Evolutionary conservation across 768 basidiomycete species (phyloP).

Genomic region (Mycena chlorophos): DNA sequence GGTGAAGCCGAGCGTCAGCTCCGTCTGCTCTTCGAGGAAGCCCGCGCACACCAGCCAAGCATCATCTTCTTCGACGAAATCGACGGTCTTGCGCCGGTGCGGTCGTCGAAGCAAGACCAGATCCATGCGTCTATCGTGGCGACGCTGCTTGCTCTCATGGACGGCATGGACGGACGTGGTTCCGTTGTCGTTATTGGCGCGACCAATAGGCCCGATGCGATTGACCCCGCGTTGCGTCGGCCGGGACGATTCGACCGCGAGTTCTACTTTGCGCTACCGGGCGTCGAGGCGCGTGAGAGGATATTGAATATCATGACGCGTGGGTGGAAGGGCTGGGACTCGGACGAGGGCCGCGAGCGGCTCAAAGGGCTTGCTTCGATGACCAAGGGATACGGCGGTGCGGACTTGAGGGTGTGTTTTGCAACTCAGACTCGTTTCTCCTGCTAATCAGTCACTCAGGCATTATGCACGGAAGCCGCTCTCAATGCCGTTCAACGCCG

Average conservation of each 20-base stretch:
- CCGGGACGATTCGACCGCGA: conserved; percentile 97
- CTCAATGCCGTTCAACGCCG: conserved; percentile 93
- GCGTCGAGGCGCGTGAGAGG: conserved; percentile 78
- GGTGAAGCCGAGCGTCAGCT: conserved; percentile 98
- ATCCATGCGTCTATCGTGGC: conserved; percentile 98
- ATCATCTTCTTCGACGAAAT: conserved; percentile 99
- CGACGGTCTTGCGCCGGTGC: conserved; percentile 95
- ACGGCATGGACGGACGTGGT: conserved; percentile 98
- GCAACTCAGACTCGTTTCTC: conserved; percentile 13
- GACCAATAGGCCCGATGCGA: conserved; percentile 96
- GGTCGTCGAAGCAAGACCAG: conserved; percentile 98
- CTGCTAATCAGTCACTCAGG: conserved; percentile 53
- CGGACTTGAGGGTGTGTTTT: conserved; percentile 82
- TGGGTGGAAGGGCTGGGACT: conserved; percentile 85
- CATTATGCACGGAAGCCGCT: conserved; percentile 94
- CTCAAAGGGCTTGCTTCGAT: conserved; percentile 70
- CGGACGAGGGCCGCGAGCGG: conserved; percentile 32
- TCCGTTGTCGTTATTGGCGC: conserved; percentile 98
- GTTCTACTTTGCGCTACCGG: conserved; percentile 95
- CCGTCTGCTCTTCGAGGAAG: conserved; percentile 93
- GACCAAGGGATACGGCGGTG: conserved; percentile 97
- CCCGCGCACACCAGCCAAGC: conserved; percentile 85
- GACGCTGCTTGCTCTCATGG: conserved; percentile 95
- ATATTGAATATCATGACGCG: conserved; percentile 89
- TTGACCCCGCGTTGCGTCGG: conserved; percentile 91